Percentiles rank a stretch among this genome's conserved stretches.
Evolutionary conservation across 2,329 filamentous ascomycete genomes (phyloP).

Genomic region (Sporothrix mexicana): DNA sequence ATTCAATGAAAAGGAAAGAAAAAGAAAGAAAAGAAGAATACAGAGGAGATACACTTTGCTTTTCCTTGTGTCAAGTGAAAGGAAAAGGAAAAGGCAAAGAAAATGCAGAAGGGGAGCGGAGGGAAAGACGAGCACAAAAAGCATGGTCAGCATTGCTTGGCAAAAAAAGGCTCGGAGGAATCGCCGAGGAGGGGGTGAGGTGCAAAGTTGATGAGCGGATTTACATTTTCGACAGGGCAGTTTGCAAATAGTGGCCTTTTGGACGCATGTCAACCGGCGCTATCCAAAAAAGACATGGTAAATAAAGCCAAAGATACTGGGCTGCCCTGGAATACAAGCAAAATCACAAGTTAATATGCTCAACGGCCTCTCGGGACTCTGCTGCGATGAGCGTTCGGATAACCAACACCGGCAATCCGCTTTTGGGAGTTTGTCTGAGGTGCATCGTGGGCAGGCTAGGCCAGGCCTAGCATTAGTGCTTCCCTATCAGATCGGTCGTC

Average conservation of each 20-base stretch:
- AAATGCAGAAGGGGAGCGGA: neutral
- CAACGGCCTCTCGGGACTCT: neutral
- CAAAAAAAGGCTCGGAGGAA: constrained; percentile 6
- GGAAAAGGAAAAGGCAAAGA: constrained; percentile 7
- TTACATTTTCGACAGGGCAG: neutral
- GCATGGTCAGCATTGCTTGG: neutral
- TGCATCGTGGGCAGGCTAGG: neutral
- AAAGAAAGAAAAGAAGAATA: neutral
- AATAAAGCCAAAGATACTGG: neutral
- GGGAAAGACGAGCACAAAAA: neutral
- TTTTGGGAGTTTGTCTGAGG: neutral
- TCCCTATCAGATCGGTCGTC: neutral
- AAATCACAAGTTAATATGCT: no score
- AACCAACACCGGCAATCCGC: constrained; percentile 10
- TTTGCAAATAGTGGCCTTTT: neutral
- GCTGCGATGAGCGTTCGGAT: constrained; percentile 8
- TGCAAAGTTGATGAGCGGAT: neutral
- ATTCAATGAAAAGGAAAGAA: neutral
- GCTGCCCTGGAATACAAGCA: no score
- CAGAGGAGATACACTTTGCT: neutral
- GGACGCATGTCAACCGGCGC: neutral
- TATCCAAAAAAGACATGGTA: neutral
- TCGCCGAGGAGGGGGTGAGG: neutral
- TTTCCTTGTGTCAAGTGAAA: constrained; percentile 3
- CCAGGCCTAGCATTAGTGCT: neutral